Evolutionary conservation across 169 alveolate species (phyloP).

Genomic region (Eimeria tenella): DNA sequence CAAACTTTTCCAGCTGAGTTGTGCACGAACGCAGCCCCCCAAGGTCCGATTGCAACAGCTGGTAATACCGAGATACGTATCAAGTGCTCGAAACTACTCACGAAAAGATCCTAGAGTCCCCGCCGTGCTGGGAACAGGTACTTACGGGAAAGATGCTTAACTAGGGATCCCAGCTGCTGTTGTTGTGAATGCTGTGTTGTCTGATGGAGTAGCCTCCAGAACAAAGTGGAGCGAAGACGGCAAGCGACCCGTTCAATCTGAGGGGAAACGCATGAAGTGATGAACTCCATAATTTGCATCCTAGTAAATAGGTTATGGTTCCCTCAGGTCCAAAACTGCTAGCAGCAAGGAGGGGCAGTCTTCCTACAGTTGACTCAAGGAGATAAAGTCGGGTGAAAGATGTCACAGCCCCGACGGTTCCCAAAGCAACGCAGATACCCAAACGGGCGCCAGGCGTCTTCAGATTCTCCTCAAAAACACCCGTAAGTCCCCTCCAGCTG

Average conservation of each 20-base stretch:
- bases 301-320: neutral
- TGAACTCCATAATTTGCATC: neutral
- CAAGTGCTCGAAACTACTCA: neutral
- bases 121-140: too few species aligned
- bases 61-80: neutral
- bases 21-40: neutral
- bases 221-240: neutral
- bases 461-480: neutral
- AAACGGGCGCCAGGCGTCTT: slow-evolving; percentile 31
- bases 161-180: slow-evolving; percentile 40
- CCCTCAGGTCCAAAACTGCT: neutral
- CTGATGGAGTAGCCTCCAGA: slow-evolving; percentile 1
- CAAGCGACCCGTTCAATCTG: slow-evolving; percentile 37
- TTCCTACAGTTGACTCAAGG: slow-evolving; percentile 59
- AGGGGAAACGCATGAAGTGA: neutral
- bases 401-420: slow-evolving; percentile 45
- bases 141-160: neutral
- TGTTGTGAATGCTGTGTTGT: neutral
- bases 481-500: neutral
- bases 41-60: too few species aligned
- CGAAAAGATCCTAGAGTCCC: too few species aligned
- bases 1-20: neutral
- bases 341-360: neutral
- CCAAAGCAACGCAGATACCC: slow-evolving; percentile 49
- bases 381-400: slow-evolving; percentile 62